Conservation (phyloP, 768 basidiomycete species). For the Leucocoprinus sp. region DNA sequence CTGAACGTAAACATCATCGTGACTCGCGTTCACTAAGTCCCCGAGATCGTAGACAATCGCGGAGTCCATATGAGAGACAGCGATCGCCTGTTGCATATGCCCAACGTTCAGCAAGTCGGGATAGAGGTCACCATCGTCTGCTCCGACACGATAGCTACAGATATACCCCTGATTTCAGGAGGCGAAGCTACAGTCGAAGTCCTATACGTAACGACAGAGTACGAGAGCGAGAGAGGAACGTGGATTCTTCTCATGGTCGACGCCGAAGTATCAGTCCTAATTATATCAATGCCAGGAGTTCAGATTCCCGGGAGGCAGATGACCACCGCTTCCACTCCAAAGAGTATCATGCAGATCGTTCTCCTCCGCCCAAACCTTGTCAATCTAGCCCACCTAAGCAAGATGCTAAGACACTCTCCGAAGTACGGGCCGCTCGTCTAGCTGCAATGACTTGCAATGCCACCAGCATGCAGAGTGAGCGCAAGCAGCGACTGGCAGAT, state of each 20-base stretch:
- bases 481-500: constrained; percentile 61
- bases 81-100: constrained; percentile 21
- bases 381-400: constrained; percentile 13
- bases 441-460: constrained; percentile 86
- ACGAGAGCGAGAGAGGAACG: constrained; percentile 19
- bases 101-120: constrained; percentile 39
- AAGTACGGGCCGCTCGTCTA: constrained; percentile 74
- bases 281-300: constrained; percentile 23
- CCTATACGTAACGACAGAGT: constrained; percentile 18
- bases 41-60: constrained; percentile 13
- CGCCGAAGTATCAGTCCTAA: constrained; percentile 16
- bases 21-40: constrained; percentile 17
- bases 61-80: constrained; percentile 2
- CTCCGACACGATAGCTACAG: constrained; percentile 23
- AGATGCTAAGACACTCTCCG: constrained; percentile 19
- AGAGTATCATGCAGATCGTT: constrained; percentile 41
- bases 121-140: constrained; percentile 20
- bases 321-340: constrained; percentile 28
- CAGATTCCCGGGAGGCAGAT: constrained; percentile 20
- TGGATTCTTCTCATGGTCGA: constrained; percentile 21
- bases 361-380: constrained; percentile 25
- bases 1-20: constrained; percentile 27
- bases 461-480: constrained; percentile 51
- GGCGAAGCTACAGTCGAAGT: constrained; percentile 23
- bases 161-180: constrained; percentile 28